phyloP scores from a whole-genome alignment of 805 yeast genomes.

The Metschnikowia dekortorum region DNA sequence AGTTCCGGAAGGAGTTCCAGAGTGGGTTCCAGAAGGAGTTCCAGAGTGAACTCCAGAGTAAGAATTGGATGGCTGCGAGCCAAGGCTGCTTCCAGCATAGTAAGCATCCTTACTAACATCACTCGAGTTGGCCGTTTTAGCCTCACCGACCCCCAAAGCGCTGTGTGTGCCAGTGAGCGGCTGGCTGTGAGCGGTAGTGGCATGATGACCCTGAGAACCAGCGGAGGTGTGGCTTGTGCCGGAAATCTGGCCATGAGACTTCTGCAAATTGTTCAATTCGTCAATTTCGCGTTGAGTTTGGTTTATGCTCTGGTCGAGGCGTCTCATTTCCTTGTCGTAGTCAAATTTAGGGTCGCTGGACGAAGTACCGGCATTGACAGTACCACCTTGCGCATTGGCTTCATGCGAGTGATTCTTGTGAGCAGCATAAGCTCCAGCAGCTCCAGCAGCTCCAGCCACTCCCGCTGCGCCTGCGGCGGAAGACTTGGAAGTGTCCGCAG shows the following conservation, averaged over 20 bases:
- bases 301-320: constrained; percentile 23
- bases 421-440: constrained; percentile 5
- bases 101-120: not conserved
- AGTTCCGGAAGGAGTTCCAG: not conserved
- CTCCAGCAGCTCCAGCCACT: not conserved
- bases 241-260: not conserved
- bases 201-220: not conserved
- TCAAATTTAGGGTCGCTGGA: constrained; percentile 17
- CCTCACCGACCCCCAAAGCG: constrained; percentile 18
- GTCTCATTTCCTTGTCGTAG: constrained; percentile 21
- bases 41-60: not conserved
- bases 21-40: not conserved
- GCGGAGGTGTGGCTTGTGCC: not conserved
- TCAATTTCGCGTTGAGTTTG: constrained; percentile 24
- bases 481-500: not conserved
- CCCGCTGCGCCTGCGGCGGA: not conserved
- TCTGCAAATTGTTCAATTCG: constrained; percentile 5
- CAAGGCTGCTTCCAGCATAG: constrained; percentile 14
- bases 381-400: not conserved
- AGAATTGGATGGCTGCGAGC: not conserved
- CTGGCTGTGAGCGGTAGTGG: not conserved
- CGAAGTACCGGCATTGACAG: constrained; percentile 8
- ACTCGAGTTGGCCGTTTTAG: not conserved
- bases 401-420: constrained; percentile 1
- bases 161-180: constrained; percentile 3